A percentile compares a stretch with the other conserved stretches of the same genome.
Conservation (phyloP, 352 stramenopile genomes). For the Phytophthora litchii region DNA sequence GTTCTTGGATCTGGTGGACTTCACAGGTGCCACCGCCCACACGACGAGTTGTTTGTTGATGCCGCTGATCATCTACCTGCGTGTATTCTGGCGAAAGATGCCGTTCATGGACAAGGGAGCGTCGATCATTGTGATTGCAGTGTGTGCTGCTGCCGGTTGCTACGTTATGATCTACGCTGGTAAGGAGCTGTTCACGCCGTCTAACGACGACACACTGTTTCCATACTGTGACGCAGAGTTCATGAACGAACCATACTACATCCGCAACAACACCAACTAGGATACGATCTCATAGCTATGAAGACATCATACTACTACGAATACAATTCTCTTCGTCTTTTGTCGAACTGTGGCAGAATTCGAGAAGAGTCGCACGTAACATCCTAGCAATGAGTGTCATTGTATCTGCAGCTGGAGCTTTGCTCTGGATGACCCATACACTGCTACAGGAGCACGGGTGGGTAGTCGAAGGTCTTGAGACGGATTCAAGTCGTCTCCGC, state of each 20-base stretch:
- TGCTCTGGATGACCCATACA: slow-evolving; percentile 48
- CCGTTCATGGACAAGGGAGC: slow-evolving; percentile 49
- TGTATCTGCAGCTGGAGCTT: slow-evolving; percentile 32
- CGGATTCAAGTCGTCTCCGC: background rate
- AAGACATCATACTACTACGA: background rate
- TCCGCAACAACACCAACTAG: slow-evolving; percentile 40
- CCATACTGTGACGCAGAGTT: slow-evolving; percentile 63
- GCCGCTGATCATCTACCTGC: slow-evolving; percentile 62
- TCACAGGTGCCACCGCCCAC: slow-evolving; percentile 55
- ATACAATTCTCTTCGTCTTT: background rate
- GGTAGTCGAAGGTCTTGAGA: background rate
- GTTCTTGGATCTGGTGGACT: slow-evolving; percentile 62
- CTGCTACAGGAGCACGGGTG: slow-evolving; percentile 38
- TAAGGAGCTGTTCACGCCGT: slow-evolving; percentile 59
- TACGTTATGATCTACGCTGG: slow-evolving; percentile 63
- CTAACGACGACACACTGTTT: slow-evolving; percentile 45
- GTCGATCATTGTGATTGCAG: slow-evolving; percentile 43
- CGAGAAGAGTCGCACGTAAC: background rate
- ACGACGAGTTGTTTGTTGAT: slow-evolving; percentile 62
- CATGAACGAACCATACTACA: slow-evolving; percentile 54
- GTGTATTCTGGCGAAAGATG: slow-evolving; percentile 46
- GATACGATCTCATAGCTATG: no score
- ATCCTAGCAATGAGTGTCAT: background rate
- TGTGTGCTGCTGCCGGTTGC: slow-evolving; percentile 48
- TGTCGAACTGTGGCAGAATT: background rate